phyloP scores from a whole-genome alignment of 192 early-diverging fungal genomes.

The Coemansia sp. region DNA sequence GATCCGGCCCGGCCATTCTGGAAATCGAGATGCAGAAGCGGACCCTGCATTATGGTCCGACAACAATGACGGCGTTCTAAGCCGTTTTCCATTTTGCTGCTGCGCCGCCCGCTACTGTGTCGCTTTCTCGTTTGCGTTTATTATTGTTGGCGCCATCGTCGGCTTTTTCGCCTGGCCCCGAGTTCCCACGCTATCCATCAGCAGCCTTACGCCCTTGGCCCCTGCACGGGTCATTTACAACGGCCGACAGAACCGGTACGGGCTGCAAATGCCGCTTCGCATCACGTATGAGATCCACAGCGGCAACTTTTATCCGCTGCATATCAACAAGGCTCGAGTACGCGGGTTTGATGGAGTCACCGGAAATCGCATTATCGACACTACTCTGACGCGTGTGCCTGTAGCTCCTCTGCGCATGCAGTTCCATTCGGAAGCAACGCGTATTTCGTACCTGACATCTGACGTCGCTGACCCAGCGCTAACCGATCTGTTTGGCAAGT shows the following conservation, averaged over 20 bases:
- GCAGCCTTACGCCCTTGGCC: conserved; percentile 17
- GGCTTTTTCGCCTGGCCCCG: conserved; percentile 50
- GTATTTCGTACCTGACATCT: conserved; percentile 34
- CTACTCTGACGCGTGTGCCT: conserved; percentile 9
- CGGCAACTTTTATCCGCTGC: conserved; percentile 50
- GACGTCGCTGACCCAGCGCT: conserved; percentile 42
- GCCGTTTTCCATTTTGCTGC: conserved; percentile 33
- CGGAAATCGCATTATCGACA: conserved; percentile 32
- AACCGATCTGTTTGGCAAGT: conserved; percentile 44
- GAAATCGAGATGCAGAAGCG: background rate
- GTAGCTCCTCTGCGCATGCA: conserved; percentile 25
- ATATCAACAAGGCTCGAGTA: conserved; percentile 19
- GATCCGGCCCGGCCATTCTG: conserved; percentile 7
- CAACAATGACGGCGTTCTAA: conserved; percentile 3
- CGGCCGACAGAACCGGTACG: conserved; percentile 18
- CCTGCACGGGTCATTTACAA: conserved; percentile 31
- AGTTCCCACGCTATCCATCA: conserved; percentile 37
- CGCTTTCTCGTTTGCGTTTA: conserved; percentile 22
- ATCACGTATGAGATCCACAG: conserved; percentile 47
- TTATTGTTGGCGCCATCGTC: conserved; percentile 21
- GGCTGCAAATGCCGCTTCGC: conserved; percentile 36
- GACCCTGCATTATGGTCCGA: background rate
- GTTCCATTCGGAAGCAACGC: conserved; percentile 21
- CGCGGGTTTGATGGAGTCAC: conserved; percentile 43
- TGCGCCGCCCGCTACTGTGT: conserved; percentile 45